These are phyloP conservation scores for Wickerhamiella alocasiicola DNA, from an alignment of 805 yeast genomes.

Conservation along the genomic window DNA sequence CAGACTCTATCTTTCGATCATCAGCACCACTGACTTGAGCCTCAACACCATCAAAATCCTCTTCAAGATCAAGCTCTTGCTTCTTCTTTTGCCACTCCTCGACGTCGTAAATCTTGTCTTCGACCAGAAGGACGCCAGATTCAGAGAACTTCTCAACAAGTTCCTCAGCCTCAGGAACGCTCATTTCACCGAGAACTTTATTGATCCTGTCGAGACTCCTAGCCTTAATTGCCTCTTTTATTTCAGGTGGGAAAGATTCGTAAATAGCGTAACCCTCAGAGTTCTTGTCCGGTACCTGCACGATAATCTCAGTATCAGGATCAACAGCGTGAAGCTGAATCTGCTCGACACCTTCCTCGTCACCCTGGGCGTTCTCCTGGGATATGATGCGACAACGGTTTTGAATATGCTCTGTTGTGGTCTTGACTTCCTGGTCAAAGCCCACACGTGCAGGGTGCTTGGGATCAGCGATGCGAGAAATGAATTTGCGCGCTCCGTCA, in stretches of 20 bases:
- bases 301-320: constrained; percentile 62
- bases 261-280: constrained; percentile 29
- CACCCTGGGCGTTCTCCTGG: constrained; percentile 27
- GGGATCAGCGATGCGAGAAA: constrained; percentile 44
- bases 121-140: constrained; percentile 74
- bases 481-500: constrained; percentile 45
- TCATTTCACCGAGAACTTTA: constrained; percentile 60
- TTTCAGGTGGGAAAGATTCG: constrained; percentile 46
- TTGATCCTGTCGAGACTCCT: constrained; percentile 67
- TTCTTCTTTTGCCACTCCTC: constrained; percentile 27
- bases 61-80: constrained; percentile 9
- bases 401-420: constrained; percentile 64
- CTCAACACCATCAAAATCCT: not conserved
- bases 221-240: constrained; percentile 68
- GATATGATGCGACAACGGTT: constrained; percentile 58
- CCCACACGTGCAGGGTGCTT: constrained; percentile 54
- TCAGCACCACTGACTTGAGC: not conserved
- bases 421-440: constrained; percentile 58
- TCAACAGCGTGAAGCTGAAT: constrained; percentile 84
- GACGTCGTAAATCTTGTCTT: constrained; percentile 36
- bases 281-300: constrained; percentile 41
- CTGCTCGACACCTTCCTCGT: constrained; percentile 50
- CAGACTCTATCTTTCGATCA: too few species aligned
- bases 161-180: constrained; percentile 67
- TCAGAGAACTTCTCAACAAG: constrained; percentile 62